Conservation (phyloP, 2,329 filamentous ascomycete species). For the Talaromyces marneffei region DNA sequence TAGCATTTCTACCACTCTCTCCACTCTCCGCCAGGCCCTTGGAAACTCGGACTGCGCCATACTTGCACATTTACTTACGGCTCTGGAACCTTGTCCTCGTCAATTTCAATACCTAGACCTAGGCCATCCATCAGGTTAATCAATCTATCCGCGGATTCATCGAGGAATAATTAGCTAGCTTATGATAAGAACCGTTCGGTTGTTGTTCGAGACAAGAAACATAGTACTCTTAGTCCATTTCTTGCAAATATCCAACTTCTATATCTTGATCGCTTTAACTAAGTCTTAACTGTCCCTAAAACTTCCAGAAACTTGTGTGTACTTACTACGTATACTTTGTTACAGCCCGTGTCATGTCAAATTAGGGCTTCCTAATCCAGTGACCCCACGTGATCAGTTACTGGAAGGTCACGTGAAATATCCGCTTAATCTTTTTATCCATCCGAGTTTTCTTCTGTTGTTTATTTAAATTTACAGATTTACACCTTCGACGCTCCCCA, state of each 20-base stretch:
- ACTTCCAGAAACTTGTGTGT: not conserved
- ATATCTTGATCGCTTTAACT: too few relatives aligned
- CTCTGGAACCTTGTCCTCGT: constrained; percentile 61
- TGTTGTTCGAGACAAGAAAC: not conserved
- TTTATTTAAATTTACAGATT: not conserved
- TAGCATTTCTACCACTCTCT: constrained; percentile 56
- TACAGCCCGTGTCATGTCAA: not conserved
- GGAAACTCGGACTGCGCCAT: constrained; percentile 64
- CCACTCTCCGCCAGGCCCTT: constrained; percentile 60
- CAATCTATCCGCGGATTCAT: constrained; percentile 50
- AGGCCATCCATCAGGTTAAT: constrained; percentile 55
- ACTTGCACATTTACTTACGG: constrained; percentile 53
- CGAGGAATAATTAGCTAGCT: not conserved
- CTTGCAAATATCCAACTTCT: not conserved
- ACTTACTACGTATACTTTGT: too few relatives aligned
- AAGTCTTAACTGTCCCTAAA: not conserved
- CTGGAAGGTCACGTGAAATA: not conserved
- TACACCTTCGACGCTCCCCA: not conserved
- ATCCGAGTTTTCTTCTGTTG: not conserved
- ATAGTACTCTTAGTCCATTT: not conserved
- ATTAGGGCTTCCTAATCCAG: not conserved
- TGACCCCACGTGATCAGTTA: not conserved
- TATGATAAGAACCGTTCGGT: too few relatives aligned
- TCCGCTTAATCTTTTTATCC: not conserved
- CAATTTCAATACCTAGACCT: constrained; percentile 63